phyloP scores from a whole-genome alignment of 495 filamentous ascomycete species.

The Neurospora sublineolata region DNA sequence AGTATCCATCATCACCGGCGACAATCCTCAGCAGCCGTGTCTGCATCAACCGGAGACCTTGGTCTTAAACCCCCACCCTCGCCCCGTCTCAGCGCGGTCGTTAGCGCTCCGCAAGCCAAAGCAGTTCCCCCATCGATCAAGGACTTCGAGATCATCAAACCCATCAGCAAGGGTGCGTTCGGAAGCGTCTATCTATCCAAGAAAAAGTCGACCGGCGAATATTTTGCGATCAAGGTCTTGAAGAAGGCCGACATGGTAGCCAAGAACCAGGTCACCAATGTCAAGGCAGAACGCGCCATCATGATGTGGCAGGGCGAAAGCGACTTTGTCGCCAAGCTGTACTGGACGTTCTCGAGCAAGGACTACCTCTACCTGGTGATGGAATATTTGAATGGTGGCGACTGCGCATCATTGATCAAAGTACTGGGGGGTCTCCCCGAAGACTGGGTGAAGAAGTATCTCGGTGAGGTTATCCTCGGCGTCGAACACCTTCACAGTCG shows the following conservation, averaged over 20 bases:
- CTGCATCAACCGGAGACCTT: constrained; percentile 41
- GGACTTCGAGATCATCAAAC: constrained; percentile 98
- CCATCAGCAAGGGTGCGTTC: constrained; percentile 97
- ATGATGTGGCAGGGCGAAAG: constrained; percentile 99
- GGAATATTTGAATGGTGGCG: constrained; percentile 97
- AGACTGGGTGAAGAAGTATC: constrained; percentile 95
- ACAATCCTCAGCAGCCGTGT: constrained; percentile 82
- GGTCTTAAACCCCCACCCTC: constrained; percentile 61
- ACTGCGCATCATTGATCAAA: constrained; percentile 94
- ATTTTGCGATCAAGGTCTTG: constrained; percentile 94
- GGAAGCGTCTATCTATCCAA: constrained; percentile 96
- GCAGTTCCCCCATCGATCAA: constrained; percentile 92
- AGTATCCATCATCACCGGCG: constrained; percentile 69
- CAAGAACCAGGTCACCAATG: constrained; percentile 98
- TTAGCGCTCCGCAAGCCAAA: constrained; percentile 58
- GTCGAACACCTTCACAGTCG: constrained; percentile 90
- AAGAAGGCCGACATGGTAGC: constrained; percentile 99
- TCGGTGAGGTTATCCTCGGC: constrained; percentile 88
- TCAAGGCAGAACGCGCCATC: constrained; percentile 97
- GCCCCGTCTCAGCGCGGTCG: constrained; percentile 61
- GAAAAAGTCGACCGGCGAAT: constrained; percentile 96
- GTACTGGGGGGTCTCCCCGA: constrained; percentile 81
- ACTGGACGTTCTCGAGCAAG: constrained; percentile 99
- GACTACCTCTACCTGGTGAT: constrained; percentile 98
- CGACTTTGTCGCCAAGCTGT: constrained; percentile 96